A percentile compares a stretch with the other conserved stretches of the same genome.
phyloP scores from a whole-genome alignment of 306 rosid species.

The Trifolium dubium region DNA sequence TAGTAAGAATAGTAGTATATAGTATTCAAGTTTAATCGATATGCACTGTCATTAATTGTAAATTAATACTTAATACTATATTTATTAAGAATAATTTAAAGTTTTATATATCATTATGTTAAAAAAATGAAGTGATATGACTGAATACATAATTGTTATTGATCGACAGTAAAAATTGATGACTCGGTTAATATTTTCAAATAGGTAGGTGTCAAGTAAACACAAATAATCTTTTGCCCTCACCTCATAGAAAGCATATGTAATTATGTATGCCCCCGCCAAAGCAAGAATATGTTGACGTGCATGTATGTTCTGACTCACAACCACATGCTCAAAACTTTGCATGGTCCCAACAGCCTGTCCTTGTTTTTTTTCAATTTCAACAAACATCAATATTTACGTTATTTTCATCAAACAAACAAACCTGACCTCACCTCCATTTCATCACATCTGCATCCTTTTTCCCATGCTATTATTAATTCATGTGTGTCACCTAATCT shows the following conservation, averaged over 20 bases:
- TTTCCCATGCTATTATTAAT: conserved; percentile 7
- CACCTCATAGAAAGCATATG: background rate
- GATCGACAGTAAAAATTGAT: too few relatives aligned
- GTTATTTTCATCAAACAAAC: background rate
- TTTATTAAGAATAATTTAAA: too few relatives aligned
- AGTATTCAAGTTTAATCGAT: too few relatives aligned
- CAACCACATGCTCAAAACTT: background rate
- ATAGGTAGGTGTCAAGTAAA: too few relatives aligned
- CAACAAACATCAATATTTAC: background rate
- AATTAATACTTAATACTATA: too few relatives aligned
- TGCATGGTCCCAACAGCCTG: conserved; percentile 20
- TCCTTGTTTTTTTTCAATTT: background rate
- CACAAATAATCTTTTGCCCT: background rate
- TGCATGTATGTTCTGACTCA: background rate
- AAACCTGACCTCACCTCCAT: background rate
- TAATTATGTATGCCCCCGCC: background rate
- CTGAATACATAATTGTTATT: too few relatives aligned
- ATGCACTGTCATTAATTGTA: too few relatives aligned
- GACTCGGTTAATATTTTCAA: too few relatives aligned
- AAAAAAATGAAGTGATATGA: too few relatives aligned
- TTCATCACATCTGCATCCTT: background rate
- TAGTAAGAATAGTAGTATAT: background rate
- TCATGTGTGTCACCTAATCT: background rate
- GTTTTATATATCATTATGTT: too few relatives aligned
- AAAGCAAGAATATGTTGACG: conserved; percentile 1